Evolutionary conservation across 495 filamentous ascomycete genomes (phyloP), one percentile per base, ranked within the genome.

Genomic region (Emericellopsis terricola): DNA sequence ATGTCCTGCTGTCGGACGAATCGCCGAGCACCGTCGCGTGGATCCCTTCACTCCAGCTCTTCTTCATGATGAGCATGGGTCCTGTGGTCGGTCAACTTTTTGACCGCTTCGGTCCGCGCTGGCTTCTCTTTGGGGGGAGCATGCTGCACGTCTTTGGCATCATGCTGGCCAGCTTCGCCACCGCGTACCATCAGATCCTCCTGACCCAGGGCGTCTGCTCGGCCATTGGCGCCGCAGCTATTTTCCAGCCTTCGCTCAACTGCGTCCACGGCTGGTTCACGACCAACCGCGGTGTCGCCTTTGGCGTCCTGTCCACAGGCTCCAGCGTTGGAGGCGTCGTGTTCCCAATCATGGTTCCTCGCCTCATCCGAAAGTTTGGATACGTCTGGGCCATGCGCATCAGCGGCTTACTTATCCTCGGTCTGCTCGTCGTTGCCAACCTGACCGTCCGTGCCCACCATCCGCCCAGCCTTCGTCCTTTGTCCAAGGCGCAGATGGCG

Each of bases 301-400:
- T 74, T 29, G 77, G 77, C 3, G 52, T 80, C 28, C 62, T 68
- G 40, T 61, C 67, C 4, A 55, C 67, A 1, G 76, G 76, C 3
- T 68, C 64, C 1, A 68, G 62, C 19, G 44, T 80, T 5, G 71
- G 73, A 3, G 73, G 73, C 19, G 62, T 77, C 19, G 57, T 76
- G 9, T 65, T 72, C 34, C 67, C 66, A 5, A 78, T 81, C 42
- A 72, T 79, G 68, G 57, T 78, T 15, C 45, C 61, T 6, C 53
- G 56, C 15, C 48, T 81, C 17, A 65, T 81, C 33, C 51, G 47
- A 0, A 28, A 57, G 23, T 57, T 75, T 19, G 76, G 72, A 0
- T 81, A 71, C 33, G 52, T 51, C 5, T 82, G 77, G 77, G 53
- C 76, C 1, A 71, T 81, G 60, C 67, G 76, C 2, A 68, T 61